Percentiles rank a stretch among this genome's conserved stretches.
phyloP scores from a whole-genome alignment of 768 basidiomycete species.

The Serendipita sp. region DNA sequence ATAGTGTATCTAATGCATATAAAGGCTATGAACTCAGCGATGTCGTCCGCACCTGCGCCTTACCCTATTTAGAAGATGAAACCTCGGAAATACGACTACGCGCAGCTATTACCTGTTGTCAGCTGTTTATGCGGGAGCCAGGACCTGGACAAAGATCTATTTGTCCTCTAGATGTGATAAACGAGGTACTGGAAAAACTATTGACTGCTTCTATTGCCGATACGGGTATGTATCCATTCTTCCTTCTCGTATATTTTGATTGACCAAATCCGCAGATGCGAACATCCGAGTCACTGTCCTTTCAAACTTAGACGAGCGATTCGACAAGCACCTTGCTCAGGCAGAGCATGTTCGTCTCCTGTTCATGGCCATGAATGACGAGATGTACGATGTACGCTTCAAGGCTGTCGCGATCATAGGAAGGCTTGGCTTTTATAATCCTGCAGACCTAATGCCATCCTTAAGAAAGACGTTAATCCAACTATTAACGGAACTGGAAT shows the following conservation, averaged over 20 bases:
- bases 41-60: conserved; percentile 78
- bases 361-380: conserved; percentile 95
- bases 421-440: conserved; percentile 84
- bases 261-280: conserved; percentile 33
- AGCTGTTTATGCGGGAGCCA: conserved; percentile 82
- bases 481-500: conserved; percentile 89
- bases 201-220: conserved; percentile 91
- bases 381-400: conserved; percentile 83
- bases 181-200: conserved; percentile 93
- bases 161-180: conserved; percentile 91
- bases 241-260: conserved; percentile 1
- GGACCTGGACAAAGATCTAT: conserved; percentile 93
- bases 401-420: conserved; percentile 86
- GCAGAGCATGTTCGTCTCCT: conserved; percentile 95
- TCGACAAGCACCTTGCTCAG: conserved; percentile 93
- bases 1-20: conserved; percentile 7
- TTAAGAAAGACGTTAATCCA: conserved; percentile 91
- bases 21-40: conserved; percentile 86
- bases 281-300: conserved; percentile 76
- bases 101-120: conserved; percentile 83
- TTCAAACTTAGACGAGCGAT: conserved; percentile 72
- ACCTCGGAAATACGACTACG: conserved; percentile 71
- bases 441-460: conserved; percentile 97
- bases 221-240: conserved; percentile 40
- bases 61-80: conserved; percentile 91